Conservation (phyloP, 495 filamentous ascomycete genomes). For the Penicillium longicatenatum region DNA sequence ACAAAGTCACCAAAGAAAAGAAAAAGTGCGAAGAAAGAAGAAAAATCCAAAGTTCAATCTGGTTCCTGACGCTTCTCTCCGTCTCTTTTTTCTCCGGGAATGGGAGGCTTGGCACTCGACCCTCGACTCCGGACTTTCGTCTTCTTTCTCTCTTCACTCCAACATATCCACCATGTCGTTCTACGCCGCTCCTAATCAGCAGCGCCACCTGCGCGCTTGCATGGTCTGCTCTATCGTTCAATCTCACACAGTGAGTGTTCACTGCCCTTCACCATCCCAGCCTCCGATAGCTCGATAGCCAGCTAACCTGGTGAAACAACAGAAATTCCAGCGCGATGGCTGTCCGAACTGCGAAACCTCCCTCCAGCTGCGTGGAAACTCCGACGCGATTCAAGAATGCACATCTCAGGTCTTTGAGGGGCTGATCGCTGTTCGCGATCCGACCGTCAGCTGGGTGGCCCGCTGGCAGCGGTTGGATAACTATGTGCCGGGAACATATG, state of each 20-base stretch:
- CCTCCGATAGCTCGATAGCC: not conserved
- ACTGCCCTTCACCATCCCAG: constrained; percentile 8
- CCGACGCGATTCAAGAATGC: constrained; percentile 84
- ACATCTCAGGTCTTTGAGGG: constrained; percentile 95
- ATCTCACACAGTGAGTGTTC: constrained; percentile 62
- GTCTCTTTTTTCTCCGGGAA: constrained; percentile 32
- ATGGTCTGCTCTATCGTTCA: constrained; percentile 98
- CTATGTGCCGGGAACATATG: constrained; percentile 86
- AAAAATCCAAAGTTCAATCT: not conserved
- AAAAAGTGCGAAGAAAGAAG: not conserved
- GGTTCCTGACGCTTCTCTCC: constrained; percentile 22
- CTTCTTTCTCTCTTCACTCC: constrained; percentile 9
- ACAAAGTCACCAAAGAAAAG: not conserved
- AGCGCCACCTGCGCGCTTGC: constrained; percentile 87
- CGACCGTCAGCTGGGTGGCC: constrained; percentile 82
- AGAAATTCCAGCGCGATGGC: constrained; percentile 81
- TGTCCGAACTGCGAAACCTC: constrained; percentile 97
- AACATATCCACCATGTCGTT: constrained; percentile 33
- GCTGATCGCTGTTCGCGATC: constrained; percentile 77
- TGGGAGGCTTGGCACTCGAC: constrained; percentile 30
- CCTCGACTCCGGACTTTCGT: constrained; percentile 17
- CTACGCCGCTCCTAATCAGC: constrained; percentile 66
- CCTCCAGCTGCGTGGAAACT: constrained; percentile 74
- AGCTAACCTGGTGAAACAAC: constrained; percentile 11
- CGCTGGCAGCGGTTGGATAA: constrained; percentile 90